A percentile compares a stretch with the other conserved stretches of the same genome.
Evolutionary conservation across 2,329 filamentous ascomycete genomes (phyloP).

Genomic region (Paramyrothecium sp.): DNA sequence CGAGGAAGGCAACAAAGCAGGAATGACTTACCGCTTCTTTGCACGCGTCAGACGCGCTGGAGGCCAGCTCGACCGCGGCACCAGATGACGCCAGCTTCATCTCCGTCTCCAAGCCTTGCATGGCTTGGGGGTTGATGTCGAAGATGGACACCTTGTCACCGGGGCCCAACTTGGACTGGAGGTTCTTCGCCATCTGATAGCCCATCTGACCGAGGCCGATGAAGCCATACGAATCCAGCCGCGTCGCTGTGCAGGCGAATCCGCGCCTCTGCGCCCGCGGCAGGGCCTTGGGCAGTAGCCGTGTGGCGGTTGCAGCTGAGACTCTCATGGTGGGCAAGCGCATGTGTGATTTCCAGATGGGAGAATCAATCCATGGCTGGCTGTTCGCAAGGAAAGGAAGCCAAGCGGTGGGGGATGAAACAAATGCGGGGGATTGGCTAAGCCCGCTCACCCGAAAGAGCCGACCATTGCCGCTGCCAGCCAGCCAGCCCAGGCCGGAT

Average conservation of each 20-base stretch:
- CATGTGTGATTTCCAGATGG: background rate
- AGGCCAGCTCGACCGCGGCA: slow-evolving; percentile 43
- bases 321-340: slow-evolving; percentile 16
- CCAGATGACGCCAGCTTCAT: slow-evolving; percentile 43
- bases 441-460: slow-evolving; percentile 24
- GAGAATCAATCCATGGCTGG: background rate
- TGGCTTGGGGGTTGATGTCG: slow-evolving; percentile 53
- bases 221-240: slow-evolving; percentile 56
- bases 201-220: slow-evolving; percentile 63
- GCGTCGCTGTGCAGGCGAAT: slow-evolving; percentile 48
- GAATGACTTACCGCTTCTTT: slow-evolving; percentile 48
- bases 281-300: background rate
- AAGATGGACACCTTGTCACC: slow-evolving; percentile 52
- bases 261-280: slow-evolving; percentile 37
- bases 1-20: background rate
- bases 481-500: slow-evolving; percentile 16
- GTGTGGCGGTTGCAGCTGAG: slow-evolving; percentile 1
- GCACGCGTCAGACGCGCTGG: slow-evolving; percentile 46
- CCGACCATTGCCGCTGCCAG: slow-evolving; percentile 35
- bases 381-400: background rate
- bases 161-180: slow-evolving; percentile 53
- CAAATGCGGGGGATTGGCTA: slow-evolving; percentile 9
- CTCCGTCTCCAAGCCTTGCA: slow-evolving; percentile 45
- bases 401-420: slow-evolving; percentile 1
- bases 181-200: slow-evolving; percentile 63